These are phyloP conservation scores for Geranomyces variabilis DNA, from an alignment of 192 early-diverging fungal species.

Conservation along the genomic window DNA sequence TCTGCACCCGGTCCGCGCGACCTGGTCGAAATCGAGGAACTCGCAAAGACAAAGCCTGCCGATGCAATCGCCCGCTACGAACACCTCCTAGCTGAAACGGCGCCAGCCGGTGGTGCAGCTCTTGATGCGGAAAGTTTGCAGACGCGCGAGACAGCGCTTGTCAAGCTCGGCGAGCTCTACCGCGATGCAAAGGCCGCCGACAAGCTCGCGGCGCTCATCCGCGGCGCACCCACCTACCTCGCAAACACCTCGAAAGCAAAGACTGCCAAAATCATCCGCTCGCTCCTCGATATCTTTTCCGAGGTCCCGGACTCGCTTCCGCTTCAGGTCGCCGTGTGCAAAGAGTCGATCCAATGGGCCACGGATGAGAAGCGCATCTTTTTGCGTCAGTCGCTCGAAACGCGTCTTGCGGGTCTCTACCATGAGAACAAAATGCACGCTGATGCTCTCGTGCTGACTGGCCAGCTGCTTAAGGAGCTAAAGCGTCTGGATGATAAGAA, in stretches of 20 bases:
- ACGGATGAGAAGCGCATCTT: constrained; percentile 90
- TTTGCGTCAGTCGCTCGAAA: constrained; percentile 94
- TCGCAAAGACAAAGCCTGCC: constrained; percentile 61
- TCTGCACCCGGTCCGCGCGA: too few species aligned
- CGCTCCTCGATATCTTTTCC: constrained; percentile 82
- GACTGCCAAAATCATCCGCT: constrained; percentile 91
- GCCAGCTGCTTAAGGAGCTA: constrained; percentile 88
- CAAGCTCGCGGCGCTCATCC: constrained; percentile 80
- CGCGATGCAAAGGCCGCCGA: constrained; percentile 68
- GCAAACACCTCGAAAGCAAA: constrained; percentile 91
- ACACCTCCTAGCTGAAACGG: constrained; percentile 51
- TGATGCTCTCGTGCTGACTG: constrained; percentile 83
- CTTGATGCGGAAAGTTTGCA: constrained; percentile 42
- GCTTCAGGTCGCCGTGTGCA: constrained; percentile 91
- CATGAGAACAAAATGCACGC: constrained; percentile 95
- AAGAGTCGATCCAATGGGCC: constrained; percentile 94
- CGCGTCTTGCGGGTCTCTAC: constrained; percentile 84
- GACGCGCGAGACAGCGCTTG: constrained; percentile 69
- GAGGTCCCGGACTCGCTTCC: constrained; percentile 85
- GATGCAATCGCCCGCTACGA: constrained; percentile 69
- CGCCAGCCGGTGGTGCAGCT: constrained; percentile 39
- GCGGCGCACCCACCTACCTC: constrained; percentile 76
- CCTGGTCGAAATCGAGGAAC: constrained; percentile 51
- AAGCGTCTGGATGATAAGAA: constrained; percentile 99
- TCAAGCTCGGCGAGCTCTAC: constrained; percentile 77